Base-by-base conservation (phyloP, 345 rosid species). In the Populus tremula region DNA sequence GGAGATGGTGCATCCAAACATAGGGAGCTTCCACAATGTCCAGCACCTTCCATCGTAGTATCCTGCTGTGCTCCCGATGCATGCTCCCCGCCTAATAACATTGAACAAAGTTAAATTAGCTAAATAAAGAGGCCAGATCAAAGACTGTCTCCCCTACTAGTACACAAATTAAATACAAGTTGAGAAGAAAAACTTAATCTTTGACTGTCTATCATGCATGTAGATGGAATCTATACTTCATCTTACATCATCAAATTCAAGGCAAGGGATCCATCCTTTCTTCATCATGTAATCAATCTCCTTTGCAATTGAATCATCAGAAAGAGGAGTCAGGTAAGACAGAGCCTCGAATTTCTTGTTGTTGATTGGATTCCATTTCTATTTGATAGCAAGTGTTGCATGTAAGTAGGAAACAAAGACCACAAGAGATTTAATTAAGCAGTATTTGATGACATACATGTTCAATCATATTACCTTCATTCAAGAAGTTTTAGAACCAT, bases 11-110 rank as follows among this genome's bases (percentile, higher is more conserved):
- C 93, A 90, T 1, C 93, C 92, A 69, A 91, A 91, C 92, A 91
- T 88, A 12, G 93, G 96, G 72, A 91, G 86, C 81, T 90, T 90
- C 96, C 96, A 91, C 14, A 90, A 74, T 11, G 96, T 91, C 91
- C 91, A 91, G 62, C 88, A 90, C 79, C 96, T 86, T 61, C 93
- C 88, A 61, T 90, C 93, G 63, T 90, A 91, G 80, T 90, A 92
- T 87, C 63, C 76, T 68, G 78, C 91, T 86, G 25, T 91, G 86
- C 79, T 87, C 88, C 41, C 91, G 85, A 20, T 53, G 56, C 39
- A 89, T 86, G 33, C 35, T 2, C 8, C 91, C 92, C 38, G 59
- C 66, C 96, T 88, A 35, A 12, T 47, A 23, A 8, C 10, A 39
- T 29, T 31, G 12, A 59, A 45, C 21, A 27, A 4, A 33, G 36